Conservation (phyloP, 176 grass and related monocot genomes). For the Poa pratensis region DNA sequence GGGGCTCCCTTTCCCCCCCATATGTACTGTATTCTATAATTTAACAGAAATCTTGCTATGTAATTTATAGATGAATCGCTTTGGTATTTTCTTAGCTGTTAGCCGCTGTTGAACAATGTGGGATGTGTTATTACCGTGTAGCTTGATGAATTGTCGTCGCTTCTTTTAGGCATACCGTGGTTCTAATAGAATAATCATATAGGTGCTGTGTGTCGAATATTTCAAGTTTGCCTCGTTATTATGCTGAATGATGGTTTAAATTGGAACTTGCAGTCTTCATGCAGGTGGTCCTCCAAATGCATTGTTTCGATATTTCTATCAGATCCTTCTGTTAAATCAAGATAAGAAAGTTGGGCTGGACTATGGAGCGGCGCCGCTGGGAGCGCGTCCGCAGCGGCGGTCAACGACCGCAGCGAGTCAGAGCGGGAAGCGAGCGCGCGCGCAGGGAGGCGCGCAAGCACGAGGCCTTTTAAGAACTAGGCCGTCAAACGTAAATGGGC, state of each 20-base stretch:
- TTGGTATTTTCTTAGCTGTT: not conserved
- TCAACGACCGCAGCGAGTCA: no score
- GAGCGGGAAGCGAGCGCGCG: no score
- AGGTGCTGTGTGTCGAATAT: not conserved
- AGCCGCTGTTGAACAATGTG: not conserved
- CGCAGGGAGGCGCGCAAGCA: no score
- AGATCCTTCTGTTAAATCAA: slow-evolving; percentile 8
- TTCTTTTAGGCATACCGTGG: not conserved
- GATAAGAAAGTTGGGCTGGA: no score
- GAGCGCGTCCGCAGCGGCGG: no score
- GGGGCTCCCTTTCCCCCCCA: not conserved
- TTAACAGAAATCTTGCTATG: not conserved
- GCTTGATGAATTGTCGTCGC: not conserved
- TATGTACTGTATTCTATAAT: not conserved
- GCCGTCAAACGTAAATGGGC: no score
- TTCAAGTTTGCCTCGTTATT: not conserved
- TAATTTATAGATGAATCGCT: not conserved
- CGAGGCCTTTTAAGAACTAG: no score
- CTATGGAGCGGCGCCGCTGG: no score
- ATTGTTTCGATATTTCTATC: not conserved
- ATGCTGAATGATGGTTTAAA: not conserved
- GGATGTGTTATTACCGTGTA: not conserved
- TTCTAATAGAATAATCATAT: not conserved
- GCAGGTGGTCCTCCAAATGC: not conserved
- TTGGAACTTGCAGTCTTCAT: not conserved